Conservation (phyloP, 164 flowering plant genomes). For the Amborella trichopoda region DNA sequence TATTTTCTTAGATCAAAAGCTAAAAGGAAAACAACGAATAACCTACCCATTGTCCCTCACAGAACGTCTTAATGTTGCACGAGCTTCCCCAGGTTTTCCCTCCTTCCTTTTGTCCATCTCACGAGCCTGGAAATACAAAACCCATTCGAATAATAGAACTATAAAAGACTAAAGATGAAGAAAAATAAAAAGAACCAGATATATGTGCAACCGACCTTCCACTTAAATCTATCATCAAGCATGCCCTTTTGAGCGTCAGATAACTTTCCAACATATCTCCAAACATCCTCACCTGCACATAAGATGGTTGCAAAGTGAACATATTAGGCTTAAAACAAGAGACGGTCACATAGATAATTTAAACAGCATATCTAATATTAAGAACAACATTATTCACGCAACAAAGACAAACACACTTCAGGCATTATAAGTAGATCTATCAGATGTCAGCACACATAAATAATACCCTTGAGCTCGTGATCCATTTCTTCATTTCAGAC, state of each 20-base stretch:
- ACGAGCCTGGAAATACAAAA: conserved; percentile 52
- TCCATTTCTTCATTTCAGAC: too few relatives aligned
- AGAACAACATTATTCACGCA: too few relatives aligned
- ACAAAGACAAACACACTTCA: too few relatives aligned
- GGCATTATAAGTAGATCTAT: too few relatives aligned
- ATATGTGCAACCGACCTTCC: conserved; percentile 71
- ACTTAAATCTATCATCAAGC: conserved; percentile 96
- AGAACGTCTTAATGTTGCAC: conserved; percentile 83
- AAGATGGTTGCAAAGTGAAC: too few relatives aligned
- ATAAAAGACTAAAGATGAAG: background rate
- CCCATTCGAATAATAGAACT: background rate
- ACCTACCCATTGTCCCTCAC: conserved; percentile 89
- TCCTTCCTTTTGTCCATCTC: conserved; percentile 97
- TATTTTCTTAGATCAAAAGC: too few relatives aligned
- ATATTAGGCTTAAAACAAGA: too few relatives aligned
- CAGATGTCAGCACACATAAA: too few relatives aligned
- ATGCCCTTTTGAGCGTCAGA: conserved; percentile 97
- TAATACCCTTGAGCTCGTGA: too few relatives aligned
- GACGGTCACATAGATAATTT: too few relatives aligned
- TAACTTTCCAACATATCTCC: conserved; percentile 93
- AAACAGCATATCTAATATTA: too few relatives aligned
- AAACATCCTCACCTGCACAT: conserved; percentile 77
- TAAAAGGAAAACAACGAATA: too few relatives aligned
- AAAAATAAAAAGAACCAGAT: background rate
- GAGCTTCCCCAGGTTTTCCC: conserved; percentile 93